Conservation (phyloP, 2,329 filamentous ascomycete species). For the Fusarium sp. region DNA sequence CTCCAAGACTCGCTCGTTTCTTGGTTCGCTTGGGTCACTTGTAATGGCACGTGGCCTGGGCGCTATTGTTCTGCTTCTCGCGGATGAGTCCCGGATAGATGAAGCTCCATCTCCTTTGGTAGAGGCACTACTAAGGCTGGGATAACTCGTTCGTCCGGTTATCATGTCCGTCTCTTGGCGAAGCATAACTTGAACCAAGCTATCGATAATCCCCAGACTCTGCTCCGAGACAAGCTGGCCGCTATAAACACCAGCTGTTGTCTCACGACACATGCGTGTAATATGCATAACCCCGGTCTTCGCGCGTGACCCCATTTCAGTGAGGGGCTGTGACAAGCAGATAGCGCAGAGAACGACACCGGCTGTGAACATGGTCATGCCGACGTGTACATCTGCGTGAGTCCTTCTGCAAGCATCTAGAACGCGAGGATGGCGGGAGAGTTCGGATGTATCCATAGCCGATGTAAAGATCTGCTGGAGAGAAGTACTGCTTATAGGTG, state of each 20-base stretch:
- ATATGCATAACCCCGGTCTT: not conserved
- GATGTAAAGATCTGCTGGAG: not conserved
- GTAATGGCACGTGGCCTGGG: fast-evolving
- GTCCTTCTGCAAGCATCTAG: not conserved
- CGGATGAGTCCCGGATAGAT: not conserved
- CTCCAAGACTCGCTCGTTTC: not conserved
- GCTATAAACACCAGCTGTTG: not conserved
- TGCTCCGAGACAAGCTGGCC: not conserved
- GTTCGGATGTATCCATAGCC: not conserved
- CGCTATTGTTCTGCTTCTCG: fast-evolving
- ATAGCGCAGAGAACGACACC: not conserved
- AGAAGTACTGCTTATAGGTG: fast-evolving
- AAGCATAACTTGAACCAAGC: not conserved
- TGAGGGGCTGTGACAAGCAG: not conserved
- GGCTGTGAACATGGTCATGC: not conserved
- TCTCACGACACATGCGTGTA: not conserved
- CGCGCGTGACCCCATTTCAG: fast-evolving
- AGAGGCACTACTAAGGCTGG: fast-evolving
- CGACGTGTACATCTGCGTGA: fast-evolving
- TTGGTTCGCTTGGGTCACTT: fast-evolving
- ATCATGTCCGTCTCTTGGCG: not conserved
- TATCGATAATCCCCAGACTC: fast-evolving
- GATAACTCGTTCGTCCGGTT: not conserved
- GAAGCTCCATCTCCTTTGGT: fast-evolving
- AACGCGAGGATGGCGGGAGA: fast-evolving